Base-by-base conservation (phyloP, 2,329 filamentous ascomycete genomes). In the Neoascochyta sp. region DNA sequence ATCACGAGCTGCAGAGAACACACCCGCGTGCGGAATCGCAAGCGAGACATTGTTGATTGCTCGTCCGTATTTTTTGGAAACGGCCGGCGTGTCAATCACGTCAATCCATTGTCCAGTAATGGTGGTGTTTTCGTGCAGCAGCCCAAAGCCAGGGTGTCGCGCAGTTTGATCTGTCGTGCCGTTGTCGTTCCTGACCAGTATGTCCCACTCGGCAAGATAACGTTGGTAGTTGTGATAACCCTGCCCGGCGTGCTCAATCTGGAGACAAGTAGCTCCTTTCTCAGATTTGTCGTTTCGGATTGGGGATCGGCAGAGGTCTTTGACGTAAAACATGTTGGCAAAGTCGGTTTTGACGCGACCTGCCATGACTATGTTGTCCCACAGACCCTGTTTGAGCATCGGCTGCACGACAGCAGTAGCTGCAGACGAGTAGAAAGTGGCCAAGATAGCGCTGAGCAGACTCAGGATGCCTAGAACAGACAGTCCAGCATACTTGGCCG, bases 11-110 rank as follows among this genome's bases (percentile, higher is more conserved):
- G 85, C 84, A 9, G 68, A 61, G 18, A 83, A 78, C 0, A 92
- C 71, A 0, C 81, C 78, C 0, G 79, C 69, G 47, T 92, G 86
- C 0, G 86, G 86, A 73, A 89, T 81, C 0, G 83, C 83, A 43
- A 89, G 69, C 0, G 81, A 84, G 15, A 87, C 76, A 41, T 89
- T 88, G 54, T 88, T 85, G 47, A 90, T 66, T 20, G 83, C 69
- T 15, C 83, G 70, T 0, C 66, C 62, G 30, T 75, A 57, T 8
- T 68, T 52, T 4, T 67, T 52, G 4, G 71, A 81, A 0, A 69
- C 63, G 3, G 64, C 57, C 0, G 69, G 68, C 11, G 79, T 71
- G 32, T 85, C 68, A 18, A 70, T 62, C 7, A 70, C 63, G 34
- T 83, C 71, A 20, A 88, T 77, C 85, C 85, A 92, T 2, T 76